A percentile compares a stretch with the other conserved stretches of the same genome.
These are phyloP conservation scores for Penicillium mononematosum DNA, from an alignment of 495 filamentous ascomycete genomes.

Conservation along the genomic window DNA sequence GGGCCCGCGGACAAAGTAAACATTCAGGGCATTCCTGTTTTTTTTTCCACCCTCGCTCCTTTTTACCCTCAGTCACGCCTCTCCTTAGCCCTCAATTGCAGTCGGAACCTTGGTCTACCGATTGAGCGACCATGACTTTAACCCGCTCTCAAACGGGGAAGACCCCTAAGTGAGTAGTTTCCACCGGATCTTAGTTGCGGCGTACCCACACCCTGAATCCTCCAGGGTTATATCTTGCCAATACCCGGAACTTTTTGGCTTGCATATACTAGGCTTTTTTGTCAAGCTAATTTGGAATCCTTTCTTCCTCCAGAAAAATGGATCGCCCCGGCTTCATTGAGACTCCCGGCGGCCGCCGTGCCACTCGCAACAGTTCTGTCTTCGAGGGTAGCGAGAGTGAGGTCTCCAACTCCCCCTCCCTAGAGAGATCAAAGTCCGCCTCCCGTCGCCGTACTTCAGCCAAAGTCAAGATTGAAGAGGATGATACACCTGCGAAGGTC, in stretches of 20 bases:
- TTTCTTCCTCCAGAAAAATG: conserved; percentile 47
- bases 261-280: neutral
- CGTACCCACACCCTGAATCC: conserved; percentile 6
- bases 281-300: conserved; percentile 11
- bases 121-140: conserved; percentile 37
- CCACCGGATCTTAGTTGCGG: conserved; percentile 23
- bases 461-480: conserved; percentile 37
- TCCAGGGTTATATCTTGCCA: conserved; percentile 15
- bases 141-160: conserved; percentile 53
- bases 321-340: conserved; percentile 57
- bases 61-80: conserved; percentile 16
- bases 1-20: conserved; percentile 21
- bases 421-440: conserved; percentile 28
- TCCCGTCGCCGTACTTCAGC: conserved; percentile 36
- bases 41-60: conserved; percentile 17
- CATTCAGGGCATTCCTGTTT: conserved; percentile 25
- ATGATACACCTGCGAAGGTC: conserved; percentile 25
- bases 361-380: conserved; percentile 44
- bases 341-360: conserved; percentile 52
- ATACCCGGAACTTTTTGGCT: neutral
- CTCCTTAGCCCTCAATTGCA: conserved; percentile 17
- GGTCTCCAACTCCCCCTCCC: conserved; percentile 31
- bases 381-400: conserved; percentile 35
- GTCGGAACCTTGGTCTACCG: conserved; percentile 27
- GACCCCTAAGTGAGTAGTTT: conserved; percentile 48